Evolutionary conservation across 306 rosid genomes (phyloP).

Genomic region (Corylus avellana): DNA sequence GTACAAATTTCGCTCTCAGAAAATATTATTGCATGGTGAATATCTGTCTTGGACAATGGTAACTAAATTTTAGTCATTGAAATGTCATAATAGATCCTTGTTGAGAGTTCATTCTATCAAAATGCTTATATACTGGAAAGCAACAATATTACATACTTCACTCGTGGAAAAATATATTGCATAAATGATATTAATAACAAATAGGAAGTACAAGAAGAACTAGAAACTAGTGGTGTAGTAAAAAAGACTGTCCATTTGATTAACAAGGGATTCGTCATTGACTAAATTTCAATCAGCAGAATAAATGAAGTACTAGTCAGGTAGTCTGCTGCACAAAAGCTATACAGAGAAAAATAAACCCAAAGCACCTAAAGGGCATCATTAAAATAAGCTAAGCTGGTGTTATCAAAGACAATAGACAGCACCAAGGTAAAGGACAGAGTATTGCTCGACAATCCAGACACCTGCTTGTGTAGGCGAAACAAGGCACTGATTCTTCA

Average conservation of each 20-base stretch:
- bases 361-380: background rate
- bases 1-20: background rate
- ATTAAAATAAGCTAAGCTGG: background rate
- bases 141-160: background rate
- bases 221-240: background rate
- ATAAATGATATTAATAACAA: background rate
- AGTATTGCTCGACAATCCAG: background rate
- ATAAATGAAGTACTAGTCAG: background rate
- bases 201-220: background rate
- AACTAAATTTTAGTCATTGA: background rate
- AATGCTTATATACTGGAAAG: conserved; percentile 11
- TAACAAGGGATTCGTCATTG: background rate
- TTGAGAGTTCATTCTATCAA: background rate
- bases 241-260: background rate
- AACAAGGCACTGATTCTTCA: background rate
- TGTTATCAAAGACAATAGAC: background rate
- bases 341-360: background rate
- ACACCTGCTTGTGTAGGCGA: background rate
- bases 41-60: background rate
- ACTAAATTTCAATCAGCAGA: background rate
- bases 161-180: conserved; percentile 5
- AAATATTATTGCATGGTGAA: background rate
- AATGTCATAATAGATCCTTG: background rate
- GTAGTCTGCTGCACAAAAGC: background rate
- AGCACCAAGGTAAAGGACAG: background rate